Evolutionary conservation across 1,284 basidiomycete genomes (phyloP), one percentile per base, ranked within the genome.

Genomic region (Microbotryomycetes sp.): DNA sequence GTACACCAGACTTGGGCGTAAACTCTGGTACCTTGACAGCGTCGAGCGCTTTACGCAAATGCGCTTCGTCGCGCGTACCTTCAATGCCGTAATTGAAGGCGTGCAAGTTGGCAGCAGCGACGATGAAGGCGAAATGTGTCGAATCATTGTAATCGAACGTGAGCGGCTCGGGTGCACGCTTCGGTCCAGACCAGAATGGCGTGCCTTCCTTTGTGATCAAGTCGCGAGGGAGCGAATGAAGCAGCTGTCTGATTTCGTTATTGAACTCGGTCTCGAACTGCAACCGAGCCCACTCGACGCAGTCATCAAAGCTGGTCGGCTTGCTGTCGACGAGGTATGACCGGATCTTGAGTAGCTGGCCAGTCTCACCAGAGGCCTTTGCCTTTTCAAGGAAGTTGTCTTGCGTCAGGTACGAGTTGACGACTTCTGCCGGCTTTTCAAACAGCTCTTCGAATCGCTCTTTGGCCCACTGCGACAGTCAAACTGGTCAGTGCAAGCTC

Each of bases 51-150:
- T 89, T 91, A 75, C 84, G 85, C 82, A 96, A 96, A 52, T 87
- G 68, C 1, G 80, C 80, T 18, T 83, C 81, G 74, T 97, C 89
- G 1, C 81, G 85, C 73, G 89, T 88, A 54, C 96, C 97, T 71
- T 89, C 88, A 54, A 99, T 81, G 23, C 96, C 96, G 74, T 98
- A 99, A 80, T 98, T 99, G 81, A 85, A 97, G 7, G 96, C 96
- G 74, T 94, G 96, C 50, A 99, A 81, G 77, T 99, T 97, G 61
- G 96, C 93, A 24, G 88, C 93, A 13, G 94, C 83, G 59, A 97
- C 85, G 73, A 98, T 85, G 77, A 91, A 99, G 54, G 84, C 82
- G 56, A 97, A 78, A 76, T 99, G 94, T 11, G 85, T 82, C 45
- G 88, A 91, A 72, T 97, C 85, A 69, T 82, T 85, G 11, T 89